Percentiles rank a stretch among this genome's conserved stretches.
Conservation (phyloP, 768 basidiomycete species). For the Phallus indusiatus region DNA sequence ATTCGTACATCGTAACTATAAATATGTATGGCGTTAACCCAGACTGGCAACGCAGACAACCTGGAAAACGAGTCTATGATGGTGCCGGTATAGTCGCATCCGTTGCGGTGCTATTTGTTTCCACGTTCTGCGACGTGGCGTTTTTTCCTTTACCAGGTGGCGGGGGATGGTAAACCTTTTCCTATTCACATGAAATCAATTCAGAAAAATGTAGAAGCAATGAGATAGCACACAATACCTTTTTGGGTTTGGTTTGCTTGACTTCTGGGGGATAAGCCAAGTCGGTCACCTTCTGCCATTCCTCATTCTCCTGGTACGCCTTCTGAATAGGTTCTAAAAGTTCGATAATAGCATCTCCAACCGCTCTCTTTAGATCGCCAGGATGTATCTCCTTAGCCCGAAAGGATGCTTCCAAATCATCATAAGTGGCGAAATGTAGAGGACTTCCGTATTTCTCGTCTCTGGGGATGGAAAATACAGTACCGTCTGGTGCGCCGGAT, state of each 20-base stretch:
- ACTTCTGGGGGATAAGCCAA: conserved; percentile 73
- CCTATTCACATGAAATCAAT: conserved; percentile 36
- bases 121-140: no score
- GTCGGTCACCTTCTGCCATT: conserved; percentile 70
- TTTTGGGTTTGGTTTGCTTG: conserved; percentile 50
- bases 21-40: no score
- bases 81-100: no score
- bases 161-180: conserved; percentile 76
- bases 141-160: conserved; percentile 73
- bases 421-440: conserved; percentile 61
- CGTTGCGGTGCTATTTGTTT: no score
- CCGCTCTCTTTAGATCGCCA: conserved; percentile 75
- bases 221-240: conserved; percentile 16
- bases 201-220: neutral
- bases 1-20: no score
- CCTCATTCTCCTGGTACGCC: conserved; percentile 64
- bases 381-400: conserved; percentile 74
- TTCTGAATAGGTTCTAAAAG: conserved; percentile 76
- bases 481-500: conserved; percentile 66
- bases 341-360: conserved; percentile 61
- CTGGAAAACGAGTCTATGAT: no score
- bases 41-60: no score
- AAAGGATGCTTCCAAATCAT: conserved; percentile 65
- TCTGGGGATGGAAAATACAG: conserved; percentile 70
- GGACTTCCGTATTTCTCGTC: conserved; percentile 68